Evolutionary conservation across 2,329 filamentous ascomycete species (phyloP), one percentile per base, ranked within the genome.

Genomic region (Chrysosporium keratinophilum): DNA sequence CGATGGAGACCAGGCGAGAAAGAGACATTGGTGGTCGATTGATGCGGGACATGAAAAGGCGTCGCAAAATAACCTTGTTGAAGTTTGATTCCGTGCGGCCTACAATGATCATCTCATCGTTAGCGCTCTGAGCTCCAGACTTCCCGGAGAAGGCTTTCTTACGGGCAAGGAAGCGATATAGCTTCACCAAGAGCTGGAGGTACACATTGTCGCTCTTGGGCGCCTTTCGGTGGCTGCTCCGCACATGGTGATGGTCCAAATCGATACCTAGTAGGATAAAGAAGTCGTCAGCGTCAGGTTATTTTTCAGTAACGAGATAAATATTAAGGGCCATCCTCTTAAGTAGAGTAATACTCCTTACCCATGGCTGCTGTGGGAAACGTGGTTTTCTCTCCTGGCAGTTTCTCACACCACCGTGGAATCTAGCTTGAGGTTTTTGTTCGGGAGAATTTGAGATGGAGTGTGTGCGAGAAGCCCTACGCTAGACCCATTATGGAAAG

Each of bases 201-300:
- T 96, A 95, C 70, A 91, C 88, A 82, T 96, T 95, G 80, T 95
- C 87, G 79, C 87, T 95, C 87, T 96, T 96, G 71, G 90, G 88
- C 66, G 88, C 88, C 82, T 87, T 88, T 76, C 89, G 88, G 81
- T 95, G 89, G 72, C 71, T 77, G 75, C 71, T 74, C 73, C 77
- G 76, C 71, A 81, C 78, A 76, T 82, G 79, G 74, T 82, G 79
- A 70, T 74, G 74, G 73, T 81, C 77, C 67, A 78, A 71, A 70
- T 78, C 76, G 72, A 77, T 77, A 76, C 74, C 74, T 76, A 20
- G n/a, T 20, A 23, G 12, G 20, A 14, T 31, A 17, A 41, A 52
- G 3, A 41, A 40, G 17, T 43, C 10, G 40, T 52, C 31, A 53
- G 49, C 28, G 34, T 49, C 17, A 28, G 23, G 3, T 52, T 40